Conservation (phyloP, 2,329 filamentous ascomycete species). For the Venturia asperata region DNA sequence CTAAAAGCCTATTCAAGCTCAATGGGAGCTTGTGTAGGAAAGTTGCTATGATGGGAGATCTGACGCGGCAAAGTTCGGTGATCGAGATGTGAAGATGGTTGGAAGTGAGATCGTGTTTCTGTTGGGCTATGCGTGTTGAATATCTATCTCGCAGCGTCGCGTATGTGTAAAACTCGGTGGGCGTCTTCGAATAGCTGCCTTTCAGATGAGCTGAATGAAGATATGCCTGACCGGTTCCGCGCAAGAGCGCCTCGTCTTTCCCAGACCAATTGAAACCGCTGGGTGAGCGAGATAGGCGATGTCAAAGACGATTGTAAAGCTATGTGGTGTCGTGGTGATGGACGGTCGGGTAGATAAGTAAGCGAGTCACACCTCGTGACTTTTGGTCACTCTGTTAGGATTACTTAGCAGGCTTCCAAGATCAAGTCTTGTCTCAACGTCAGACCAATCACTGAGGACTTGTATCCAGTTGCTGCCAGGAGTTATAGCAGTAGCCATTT, state of each 20-base stretch:
- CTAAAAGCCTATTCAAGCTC: not conserved
- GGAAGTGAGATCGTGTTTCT: not conserved
- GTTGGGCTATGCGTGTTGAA: not conserved
- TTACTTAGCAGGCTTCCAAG: not conserved
- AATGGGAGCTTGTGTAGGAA: not conserved
- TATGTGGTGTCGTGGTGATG: not conserved
- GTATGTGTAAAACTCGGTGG: too few species aligned
- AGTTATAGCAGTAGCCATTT: not conserved
- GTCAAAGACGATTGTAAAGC: not conserved
- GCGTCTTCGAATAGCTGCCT: too few species aligned
- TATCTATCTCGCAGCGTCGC: too few species aligned
- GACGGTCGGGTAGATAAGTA: not conserved
- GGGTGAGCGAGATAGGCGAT: not conserved
- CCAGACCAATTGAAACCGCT: too few species aligned
- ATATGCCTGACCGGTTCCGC: too few species aligned
- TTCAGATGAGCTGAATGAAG: too few species aligned
- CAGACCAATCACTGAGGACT: not conserved
- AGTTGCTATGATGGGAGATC: not conserved
- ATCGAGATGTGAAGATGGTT: not conserved
- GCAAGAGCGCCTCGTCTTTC: too few species aligned
- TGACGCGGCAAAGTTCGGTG: not conserved
- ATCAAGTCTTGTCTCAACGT: too few species aligned
- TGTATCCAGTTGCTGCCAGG: not conserved
- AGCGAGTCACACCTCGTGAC: not conserved
- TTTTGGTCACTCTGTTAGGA: not conserved